Evolutionary conservation across 2,329 filamentous ascomycete species (phyloP).

Genomic region (Fusarium sp.): DNA sequence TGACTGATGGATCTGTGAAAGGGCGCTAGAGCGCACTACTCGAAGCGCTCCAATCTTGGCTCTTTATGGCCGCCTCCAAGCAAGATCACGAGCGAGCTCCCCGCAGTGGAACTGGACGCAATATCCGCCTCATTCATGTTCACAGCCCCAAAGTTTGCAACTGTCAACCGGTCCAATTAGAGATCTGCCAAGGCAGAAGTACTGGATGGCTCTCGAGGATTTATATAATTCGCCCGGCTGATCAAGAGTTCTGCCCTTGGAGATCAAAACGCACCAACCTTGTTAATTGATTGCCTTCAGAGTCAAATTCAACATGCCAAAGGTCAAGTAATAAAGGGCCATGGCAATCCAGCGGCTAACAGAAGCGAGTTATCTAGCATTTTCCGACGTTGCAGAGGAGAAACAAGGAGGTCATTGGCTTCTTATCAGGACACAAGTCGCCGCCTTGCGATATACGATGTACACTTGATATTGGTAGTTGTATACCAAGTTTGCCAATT

Average conservation of each 20-base stretch:
- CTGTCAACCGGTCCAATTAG: not conserved
- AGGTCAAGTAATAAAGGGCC: not conserved
- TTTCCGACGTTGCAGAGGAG: not conserved
- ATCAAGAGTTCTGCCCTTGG: not conserved
- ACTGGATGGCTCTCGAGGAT: not conserved
- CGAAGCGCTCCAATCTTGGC: not conserved
- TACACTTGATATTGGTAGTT: rapidly evolving
- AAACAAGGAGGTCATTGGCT: not conserved
- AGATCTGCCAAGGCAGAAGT: too few relatives aligned
- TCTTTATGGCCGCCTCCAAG: not conserved
- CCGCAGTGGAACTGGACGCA: not conserved
- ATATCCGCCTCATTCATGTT: not conserved
- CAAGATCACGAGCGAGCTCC: not conserved
- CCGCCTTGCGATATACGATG: not conserved
- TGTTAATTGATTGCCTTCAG: not conserved
- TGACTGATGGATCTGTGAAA: not conserved
- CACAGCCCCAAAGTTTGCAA: not conserved
- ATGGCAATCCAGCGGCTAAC: not conserved
- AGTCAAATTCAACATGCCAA: rapidly evolving
- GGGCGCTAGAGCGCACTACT: not conserved
- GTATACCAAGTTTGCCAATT: rapidly evolving
- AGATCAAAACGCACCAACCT: not conserved
- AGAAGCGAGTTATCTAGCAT: rapidly evolving
- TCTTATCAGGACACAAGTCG: not conserved
- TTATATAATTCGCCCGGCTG: not conserved